These are phyloP conservation scores for Stemphylium lycopersici DNA, from an alignment of 2,329 filamentous ascomycete genomes.

Conservation along the genomic window DNA sequence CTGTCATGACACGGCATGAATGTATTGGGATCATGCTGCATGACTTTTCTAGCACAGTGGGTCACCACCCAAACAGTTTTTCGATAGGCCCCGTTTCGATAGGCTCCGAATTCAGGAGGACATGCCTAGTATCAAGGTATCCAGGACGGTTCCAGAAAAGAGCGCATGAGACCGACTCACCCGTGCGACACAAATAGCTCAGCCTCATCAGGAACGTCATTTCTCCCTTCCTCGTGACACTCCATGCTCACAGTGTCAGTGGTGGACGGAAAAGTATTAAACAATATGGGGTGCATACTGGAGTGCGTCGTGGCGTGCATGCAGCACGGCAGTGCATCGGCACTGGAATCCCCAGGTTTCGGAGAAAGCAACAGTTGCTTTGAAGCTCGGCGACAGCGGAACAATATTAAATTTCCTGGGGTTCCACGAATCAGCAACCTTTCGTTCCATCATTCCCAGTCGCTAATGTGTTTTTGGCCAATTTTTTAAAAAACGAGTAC, in stretches of 20 bases:
- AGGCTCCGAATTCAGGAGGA: no score
- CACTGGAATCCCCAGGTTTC: slow-evolving; percentile 1
- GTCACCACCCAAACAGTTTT: no score
- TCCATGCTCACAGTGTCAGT: background rate
- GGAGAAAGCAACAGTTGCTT: slow-evolving; percentile 1
- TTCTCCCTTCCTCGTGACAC: background rate
- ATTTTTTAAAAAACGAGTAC: background rate
- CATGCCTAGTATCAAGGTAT: no score
- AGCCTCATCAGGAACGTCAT: background rate
- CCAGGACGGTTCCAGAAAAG: background rate
- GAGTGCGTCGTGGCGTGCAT: slow-evolving; percentile 2
- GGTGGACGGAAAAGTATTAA: background rate
- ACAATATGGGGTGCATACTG: slow-evolving; percentile 4
- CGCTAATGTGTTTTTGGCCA: background rate
- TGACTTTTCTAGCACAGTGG: background rate
- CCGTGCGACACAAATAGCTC: background rate
- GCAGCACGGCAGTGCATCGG: slow-evolving; percentile 3
- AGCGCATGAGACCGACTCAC: background rate
- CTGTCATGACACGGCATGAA: background rate
- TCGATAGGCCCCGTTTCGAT: no score
- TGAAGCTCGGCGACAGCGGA: background rate
- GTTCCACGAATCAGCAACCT: slow-evolving; percentile 12
- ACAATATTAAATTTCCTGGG: background rate
- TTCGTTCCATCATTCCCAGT: background rate
- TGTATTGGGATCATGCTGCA: background rate